Percentiles rank a stretch among this genome's conserved stretches.
These are phyloP conservation scores for Aquilaria agallochum DNA, from an alignment of 441 rosid genomes.

Conservation along the genomic window DNA sequence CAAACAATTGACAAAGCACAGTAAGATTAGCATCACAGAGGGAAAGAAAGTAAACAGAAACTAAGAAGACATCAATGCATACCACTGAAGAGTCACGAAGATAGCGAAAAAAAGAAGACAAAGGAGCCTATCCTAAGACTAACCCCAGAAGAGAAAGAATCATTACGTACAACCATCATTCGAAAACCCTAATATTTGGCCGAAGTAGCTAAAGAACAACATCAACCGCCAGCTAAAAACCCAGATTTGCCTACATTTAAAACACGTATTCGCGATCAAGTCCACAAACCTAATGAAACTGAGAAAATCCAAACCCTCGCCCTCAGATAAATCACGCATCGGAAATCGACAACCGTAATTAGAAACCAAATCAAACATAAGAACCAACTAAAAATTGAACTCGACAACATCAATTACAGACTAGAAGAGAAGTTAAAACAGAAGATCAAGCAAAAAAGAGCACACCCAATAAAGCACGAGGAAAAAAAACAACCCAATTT, in stretches of 20 bases:
- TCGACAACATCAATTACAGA: conserved; percentile 14
- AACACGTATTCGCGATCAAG: neutral
- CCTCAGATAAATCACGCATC: conserved; percentile 17
- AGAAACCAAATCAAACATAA: conserved; percentile 16
- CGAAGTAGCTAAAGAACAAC: conserved; percentile 2
- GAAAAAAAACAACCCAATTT: neutral
- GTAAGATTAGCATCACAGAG: conserved; percentile 20
- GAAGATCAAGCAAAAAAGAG: conserved; percentile 20
- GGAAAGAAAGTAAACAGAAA: conserved; percentile 7
- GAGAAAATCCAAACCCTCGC: conserved; percentile 8
- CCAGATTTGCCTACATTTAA: conserved; percentile 9
- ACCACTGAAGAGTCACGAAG: conserved; percentile 8
- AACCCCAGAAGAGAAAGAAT: neutral
- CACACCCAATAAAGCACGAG: neutral
- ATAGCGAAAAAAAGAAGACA: neutral
- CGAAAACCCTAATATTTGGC: conserved; percentile 26
- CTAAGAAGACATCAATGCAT: neutral
- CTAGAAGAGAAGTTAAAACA: conserved; percentile 9
- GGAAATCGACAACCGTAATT: conserved; percentile 7
- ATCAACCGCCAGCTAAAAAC: conserved; percentile 3
- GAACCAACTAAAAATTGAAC: conserved; percentile 13
- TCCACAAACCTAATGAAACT: neutral
- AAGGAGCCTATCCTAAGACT: neutral
- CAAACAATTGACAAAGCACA: conserved; percentile 19
- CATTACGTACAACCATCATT: neutral